Evolutionary conservation across 2,329 filamentous ascomycete species (phyloP).

Genomic region (Ustilaginoidea virens): DNA sequence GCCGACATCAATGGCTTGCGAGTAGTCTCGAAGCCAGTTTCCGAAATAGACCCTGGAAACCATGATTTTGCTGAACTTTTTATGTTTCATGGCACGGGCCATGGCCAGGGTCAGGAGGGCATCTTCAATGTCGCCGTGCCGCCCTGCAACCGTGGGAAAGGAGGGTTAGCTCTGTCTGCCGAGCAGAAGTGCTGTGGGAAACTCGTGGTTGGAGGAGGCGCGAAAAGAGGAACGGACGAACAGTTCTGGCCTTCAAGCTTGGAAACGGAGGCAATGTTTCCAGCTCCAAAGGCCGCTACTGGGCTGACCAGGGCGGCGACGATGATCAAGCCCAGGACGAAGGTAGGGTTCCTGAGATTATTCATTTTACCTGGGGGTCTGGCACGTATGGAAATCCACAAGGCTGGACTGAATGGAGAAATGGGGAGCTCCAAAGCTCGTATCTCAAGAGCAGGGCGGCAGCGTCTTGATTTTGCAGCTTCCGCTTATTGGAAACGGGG

Average conservation of each 20-base stretch:
- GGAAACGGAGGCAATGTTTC: conserved; percentile 71
- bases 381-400: too few species aligned
- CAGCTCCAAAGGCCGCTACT: conserved; percentile 67
- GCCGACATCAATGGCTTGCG: conserved; percentile 83
- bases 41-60: conserved; percentile 90
- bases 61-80: conserved; percentile 79
- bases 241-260: conserved; percentile 75
- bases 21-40: conserved; percentile 90
- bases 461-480: too few species aligned
- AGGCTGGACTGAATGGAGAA: too few species aligned
- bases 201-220: too few species aligned
- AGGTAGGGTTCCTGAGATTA: conserved; percentile 30
- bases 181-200: too few species aligned
- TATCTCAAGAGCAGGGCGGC: too few species aligned
- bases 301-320: conserved; percentile 54
- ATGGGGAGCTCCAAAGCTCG: too few species aligned
- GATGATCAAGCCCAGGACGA: conserved; percentile 40
- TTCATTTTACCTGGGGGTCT: too few species aligned
- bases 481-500: too few species aligned
- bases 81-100: conserved; percentile 37
- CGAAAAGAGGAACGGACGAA: conserved; percentile 25
- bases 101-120: conserved; percentile 58
- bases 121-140: conserved; percentile 88
- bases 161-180: conserved; percentile 3
- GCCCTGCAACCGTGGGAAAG: conserved; percentile 31